Conservation (phyloP, 139 green algal species). For the Micromonas pusilla region DNA sequence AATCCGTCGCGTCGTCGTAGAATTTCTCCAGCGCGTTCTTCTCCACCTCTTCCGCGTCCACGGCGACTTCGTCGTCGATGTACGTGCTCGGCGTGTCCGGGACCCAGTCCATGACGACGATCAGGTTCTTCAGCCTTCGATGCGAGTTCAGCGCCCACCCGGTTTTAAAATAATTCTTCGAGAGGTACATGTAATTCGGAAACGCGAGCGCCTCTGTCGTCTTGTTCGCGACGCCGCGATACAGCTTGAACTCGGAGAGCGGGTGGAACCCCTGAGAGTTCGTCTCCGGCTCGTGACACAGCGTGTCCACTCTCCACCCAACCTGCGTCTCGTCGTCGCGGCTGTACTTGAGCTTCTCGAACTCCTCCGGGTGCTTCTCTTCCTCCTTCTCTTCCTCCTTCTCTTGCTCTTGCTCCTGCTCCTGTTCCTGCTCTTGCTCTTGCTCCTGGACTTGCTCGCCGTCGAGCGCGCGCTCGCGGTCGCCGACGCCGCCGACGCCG, state of each 20-base stretch:
- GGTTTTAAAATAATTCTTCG: slow-evolving; percentile 21
- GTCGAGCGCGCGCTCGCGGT: neutral
- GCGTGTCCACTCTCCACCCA: slow-evolving; percentile 1
- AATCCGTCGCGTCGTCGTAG: neutral
- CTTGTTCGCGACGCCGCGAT: neutral
- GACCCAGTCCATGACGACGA: slow-evolving; percentile 30
- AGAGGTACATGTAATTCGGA: slow-evolving; percentile 19
- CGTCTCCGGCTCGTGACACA: slow-evolving; percentile 1
- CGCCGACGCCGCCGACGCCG: neutral
- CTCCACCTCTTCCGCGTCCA: neutral
- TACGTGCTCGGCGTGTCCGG: neutral
- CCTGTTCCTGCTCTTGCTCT: slow-evolving; percentile 34
- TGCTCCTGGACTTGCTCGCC: slow-evolving; percentile 23
- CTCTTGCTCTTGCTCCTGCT: slow-evolving; percentile 36
- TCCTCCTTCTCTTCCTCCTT: slow-evolving; percentile 24
- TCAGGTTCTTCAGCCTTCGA: slow-evolving; percentile 32
- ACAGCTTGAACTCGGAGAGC: slow-evolving; percentile 23
- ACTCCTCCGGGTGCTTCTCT: slow-evolving; percentile 6
- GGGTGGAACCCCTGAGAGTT: slow-evolving; percentile 17
- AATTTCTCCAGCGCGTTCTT: neutral
- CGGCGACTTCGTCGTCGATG: neutral
- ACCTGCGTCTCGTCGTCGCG: slow-evolving; percentile 28
- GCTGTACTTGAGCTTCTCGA: slow-evolving; percentile 6
- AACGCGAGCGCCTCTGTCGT: slow-evolving; percentile 9
- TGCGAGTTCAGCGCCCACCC: slow-evolving; percentile 18